Evolutionary conservation across 2,329 filamentous ascomycete genomes (phyloP).

Genomic region (Ophiocordyceps camponoti-saundersi): DNA sequence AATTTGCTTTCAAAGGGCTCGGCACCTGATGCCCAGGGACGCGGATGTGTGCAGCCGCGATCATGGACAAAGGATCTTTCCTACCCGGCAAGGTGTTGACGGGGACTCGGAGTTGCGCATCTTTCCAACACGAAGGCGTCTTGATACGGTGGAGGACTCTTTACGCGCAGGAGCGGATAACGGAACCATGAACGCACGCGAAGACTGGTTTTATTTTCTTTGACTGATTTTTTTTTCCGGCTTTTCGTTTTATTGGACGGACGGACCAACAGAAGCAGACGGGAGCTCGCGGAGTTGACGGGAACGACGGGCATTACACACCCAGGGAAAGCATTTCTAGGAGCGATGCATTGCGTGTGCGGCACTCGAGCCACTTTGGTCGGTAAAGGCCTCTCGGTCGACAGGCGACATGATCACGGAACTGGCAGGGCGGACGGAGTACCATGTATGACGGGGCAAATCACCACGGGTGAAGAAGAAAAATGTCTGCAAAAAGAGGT

Average conservation of each 20-base stretch:
- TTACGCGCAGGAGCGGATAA: not conserved
- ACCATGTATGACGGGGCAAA: not conserved
- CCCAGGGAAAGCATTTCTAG: slow-evolving; percentile 1
- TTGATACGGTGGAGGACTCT: not conserved
- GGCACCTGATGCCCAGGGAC: slow-evolving; percentile 4
- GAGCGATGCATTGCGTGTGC: not conserved
- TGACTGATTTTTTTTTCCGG: not conserved
- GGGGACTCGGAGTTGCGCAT: slow-evolving; percentile 5
- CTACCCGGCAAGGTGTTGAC: slow-evolving; percentile 5
- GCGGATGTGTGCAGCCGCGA: slow-evolving; percentile 2
- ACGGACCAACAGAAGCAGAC: not conserved
- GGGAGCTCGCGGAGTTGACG: not conserved
- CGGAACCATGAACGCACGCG: not conserved
- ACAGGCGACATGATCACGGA: not conserved
- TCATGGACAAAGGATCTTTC: slow-evolving; percentile 5
- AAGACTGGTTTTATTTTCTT: not conserved
- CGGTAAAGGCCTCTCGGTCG: not conserved
- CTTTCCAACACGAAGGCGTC: slow-evolving; percentile 5
- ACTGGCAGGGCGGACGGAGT: not conserved
- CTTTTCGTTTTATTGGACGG: not conserved
- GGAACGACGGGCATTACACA: slow-evolving; percentile 1
- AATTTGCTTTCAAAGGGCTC: slow-evolving; percentile 7
- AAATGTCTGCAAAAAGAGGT: not conserved
- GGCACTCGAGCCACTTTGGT: not conserved
- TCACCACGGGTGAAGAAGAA: not conserved